Percentiles rank a stretch among this genome's conserved stretches.
Evolutionary conservation across 2,329 filamentous ascomycete genomes (phyloP).

Genomic region (Xylariaceae sp.): DNA sequence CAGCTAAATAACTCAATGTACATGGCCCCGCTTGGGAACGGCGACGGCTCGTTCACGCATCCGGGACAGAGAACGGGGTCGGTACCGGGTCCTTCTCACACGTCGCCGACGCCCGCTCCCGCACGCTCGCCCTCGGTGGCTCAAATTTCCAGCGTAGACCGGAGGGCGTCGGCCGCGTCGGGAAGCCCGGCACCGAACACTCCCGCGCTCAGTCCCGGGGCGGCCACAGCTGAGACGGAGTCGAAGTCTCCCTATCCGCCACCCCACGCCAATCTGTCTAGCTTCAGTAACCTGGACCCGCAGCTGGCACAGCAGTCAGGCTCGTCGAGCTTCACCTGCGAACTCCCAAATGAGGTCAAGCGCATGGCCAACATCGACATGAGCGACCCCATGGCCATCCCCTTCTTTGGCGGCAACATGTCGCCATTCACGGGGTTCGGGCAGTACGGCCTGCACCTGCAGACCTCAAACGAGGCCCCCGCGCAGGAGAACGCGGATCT

Average conservation of each 20-base stretch:
- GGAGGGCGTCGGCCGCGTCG: slow-evolving; percentile 8
- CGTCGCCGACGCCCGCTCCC: slow-evolving; percentile 10
- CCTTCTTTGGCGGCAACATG: slow-evolving; percentile 19
- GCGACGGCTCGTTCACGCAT: slow-evolving; percentile 8
- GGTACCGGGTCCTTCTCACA: slow-evolving; percentile 3
- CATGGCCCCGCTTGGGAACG: slow-evolving; percentile 17
- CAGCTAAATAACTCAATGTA: slow-evolving; percentile 21
- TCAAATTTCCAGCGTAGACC: slow-evolving; percentile 7
- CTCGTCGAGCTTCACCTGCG: slow-evolving; percentile 35
- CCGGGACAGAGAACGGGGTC: slow-evolving; percentile 4
- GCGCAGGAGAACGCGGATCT: background rate
- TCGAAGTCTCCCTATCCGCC: slow-evolving; percentile 18
- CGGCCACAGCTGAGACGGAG: slow-evolving; percentile 15
- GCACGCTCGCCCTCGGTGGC: slow-evolving; percentile 13
- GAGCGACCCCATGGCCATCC: slow-evolving; percentile 21
- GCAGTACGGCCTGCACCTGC: slow-evolving; percentile 9
- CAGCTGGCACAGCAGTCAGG: slow-evolving; percentile 19
- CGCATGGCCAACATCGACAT: slow-evolving; percentile 31
- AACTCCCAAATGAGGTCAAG: slow-evolving; percentile 34
- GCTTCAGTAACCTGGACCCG: slow-evolving; percentile 17
- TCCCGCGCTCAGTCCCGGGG: slow-evolving; percentile 19
- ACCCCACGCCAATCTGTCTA: slow-evolving; percentile 17
- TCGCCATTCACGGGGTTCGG: slow-evolving; percentile 15
- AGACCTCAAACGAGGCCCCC: slow-evolving; percentile 2
- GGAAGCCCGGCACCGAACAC: slow-evolving; percentile 9